Base-by-base conservation (phyloP, 108 stramenopile species). In the Cyclostephanos invisitatus region DNA sequence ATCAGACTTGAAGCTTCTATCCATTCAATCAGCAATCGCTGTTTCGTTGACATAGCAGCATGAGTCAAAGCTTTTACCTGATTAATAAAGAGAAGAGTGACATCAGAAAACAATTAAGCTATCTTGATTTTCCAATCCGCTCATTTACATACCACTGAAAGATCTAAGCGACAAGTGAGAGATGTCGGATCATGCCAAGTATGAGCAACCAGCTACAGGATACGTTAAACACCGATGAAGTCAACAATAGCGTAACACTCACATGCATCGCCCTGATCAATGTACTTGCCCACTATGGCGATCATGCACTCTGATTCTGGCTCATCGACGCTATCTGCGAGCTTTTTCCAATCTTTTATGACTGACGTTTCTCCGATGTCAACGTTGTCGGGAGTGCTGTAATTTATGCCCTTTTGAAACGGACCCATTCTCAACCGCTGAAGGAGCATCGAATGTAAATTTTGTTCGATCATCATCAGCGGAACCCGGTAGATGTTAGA, bases 401-500 rank as follows among this genome's bases (percentile, higher is more conserved):
- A 84, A 64, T 74, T 64, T 0, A 85, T 74, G 10, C 84, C 76
- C 62, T 74, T 75, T 15, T 69, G 64, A 29, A 64, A 73, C 0
- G 64, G 60, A 2, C 51, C 63, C 54, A 82, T 49, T 40, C 79
- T 58, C 47, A 80, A 67, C 42, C 77, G 50, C 25, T 82, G 73
- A 11, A 73, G 42, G 53, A 86, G 21, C 75, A 81, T 83, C 0
- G 70, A 62, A 71, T 80, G 83, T 22, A 85, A 47, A 62, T 82
- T 83, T 73, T 93, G 93, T 70, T 92, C 81, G 18, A 81, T 85
- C 74, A 95, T 86, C 67, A 91, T 85, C 55, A 93, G 72, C 27
- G 92, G 92, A 10, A 95, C 94, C 53, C 91, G 92, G 64, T 95
- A 95, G 49, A 95, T 95, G 82, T 95, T 95, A 28, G 83, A 70